phyloP scores from a whole-genome alignment of 805 yeast species.

The Teunomyces atbi region DNA sequence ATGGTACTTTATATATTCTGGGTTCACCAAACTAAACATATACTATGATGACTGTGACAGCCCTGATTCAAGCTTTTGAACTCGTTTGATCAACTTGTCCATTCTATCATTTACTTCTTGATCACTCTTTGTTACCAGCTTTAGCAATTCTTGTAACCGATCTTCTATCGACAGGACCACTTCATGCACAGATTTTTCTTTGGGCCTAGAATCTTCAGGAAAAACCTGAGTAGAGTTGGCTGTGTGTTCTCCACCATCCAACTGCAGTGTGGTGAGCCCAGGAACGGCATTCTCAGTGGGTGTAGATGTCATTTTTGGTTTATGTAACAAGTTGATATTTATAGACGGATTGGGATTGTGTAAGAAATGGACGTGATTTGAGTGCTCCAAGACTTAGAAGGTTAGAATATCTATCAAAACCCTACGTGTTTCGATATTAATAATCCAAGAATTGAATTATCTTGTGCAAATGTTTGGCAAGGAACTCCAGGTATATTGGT shows the following conservation, averaged over 20 bases:
- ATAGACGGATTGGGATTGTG: no score
- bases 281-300: slow-evolving; percentile 11
- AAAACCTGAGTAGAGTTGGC: slow-evolving; percentile 1
- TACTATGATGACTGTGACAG: neutral
- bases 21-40: no score
- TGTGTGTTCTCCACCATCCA: slow-evolving; percentile 26
- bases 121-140: slow-evolving; percentile 25
- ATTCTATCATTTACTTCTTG: slow-evolving; percentile 26
- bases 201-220: slow-evolving; percentile 1
- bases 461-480: no score
- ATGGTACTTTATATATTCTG: no score
- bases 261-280: slow-evolving; percentile 35
- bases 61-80: slow-evolving; percentile 12
- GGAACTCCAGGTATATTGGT: neutral
- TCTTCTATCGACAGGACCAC: slow-evolving; percentile 34
- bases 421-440: no score
- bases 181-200: slow-evolving; percentile 24
- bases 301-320: neutral
- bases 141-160: slow-evolving; percentile 20
- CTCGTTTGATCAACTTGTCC: slow-evolving; percentile 20
- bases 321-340: neutral
- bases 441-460: no score
- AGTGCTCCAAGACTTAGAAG: no score
- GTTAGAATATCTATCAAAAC: no score
- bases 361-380: no score